Conservation (phyloP, 345 rosid species). For the Lagerstroemia speciosa region DNA sequence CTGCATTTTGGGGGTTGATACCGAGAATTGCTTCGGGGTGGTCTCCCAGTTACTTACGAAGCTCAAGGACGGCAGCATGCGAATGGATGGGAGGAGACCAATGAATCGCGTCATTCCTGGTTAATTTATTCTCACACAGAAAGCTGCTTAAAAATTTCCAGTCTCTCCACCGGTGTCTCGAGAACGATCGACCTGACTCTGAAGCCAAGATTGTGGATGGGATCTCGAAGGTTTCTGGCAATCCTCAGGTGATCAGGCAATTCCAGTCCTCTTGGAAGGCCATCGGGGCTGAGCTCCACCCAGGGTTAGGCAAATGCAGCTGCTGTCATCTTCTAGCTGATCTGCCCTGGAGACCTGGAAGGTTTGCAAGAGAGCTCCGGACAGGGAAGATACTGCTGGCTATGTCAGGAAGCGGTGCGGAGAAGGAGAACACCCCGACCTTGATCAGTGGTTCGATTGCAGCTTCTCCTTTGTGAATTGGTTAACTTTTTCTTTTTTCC, state of each 20-base stretch:
- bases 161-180: neutral
- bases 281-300: slow-evolving; percentile 74
- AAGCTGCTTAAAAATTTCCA: slow-evolving; percentile 37
- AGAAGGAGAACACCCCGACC: slow-evolving; percentile 80
- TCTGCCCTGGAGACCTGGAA: slow-evolving; percentile 57
- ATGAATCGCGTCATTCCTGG: slow-evolving; percentile 85
- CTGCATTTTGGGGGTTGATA: slow-evolving; percentile 48
- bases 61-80: slow-evolving; percentile 52
- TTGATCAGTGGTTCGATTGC: slow-evolving; percentile 47
- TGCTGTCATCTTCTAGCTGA: slow-evolving; percentile 73
- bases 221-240: slow-evolving; percentile 79
- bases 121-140: slow-evolving; percentile 96
- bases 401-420: slow-evolving; percentile 73
- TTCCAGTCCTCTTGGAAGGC: slow-evolving; percentile 70
- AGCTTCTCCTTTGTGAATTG: slow-evolving; percentile 8
- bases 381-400: slow-evolving; percentile 74
- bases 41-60: slow-evolving; percentile 62
- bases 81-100: slow-evolving; percentile 30
- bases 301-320: slow-evolving; percentile 86
- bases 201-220: slow-evolving; percentile 96
- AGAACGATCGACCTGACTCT: too few species aligned
- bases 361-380: slow-evolving; percentile 51
- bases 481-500: neutral
- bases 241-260: slow-evolving; percentile 67
- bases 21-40: slow-evolving; percentile 44